A percentile compares a stretch with the other conserved stretches of the same genome.
Evolutionary conservation across 305 asterid genomes (phyloP).

Genomic region (Fraxinus velutina): DNA sequence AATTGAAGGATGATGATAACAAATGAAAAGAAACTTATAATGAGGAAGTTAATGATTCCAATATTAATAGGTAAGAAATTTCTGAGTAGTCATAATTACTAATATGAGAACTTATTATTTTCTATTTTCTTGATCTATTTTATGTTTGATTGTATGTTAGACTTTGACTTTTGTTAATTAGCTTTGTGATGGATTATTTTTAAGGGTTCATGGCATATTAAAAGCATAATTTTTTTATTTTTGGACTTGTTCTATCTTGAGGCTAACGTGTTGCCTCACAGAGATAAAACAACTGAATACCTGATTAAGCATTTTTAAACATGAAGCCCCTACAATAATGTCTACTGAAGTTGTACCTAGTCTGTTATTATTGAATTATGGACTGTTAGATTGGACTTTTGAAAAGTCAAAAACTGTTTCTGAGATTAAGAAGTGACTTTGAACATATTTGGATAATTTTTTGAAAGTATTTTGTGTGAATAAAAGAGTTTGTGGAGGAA

Average conservation of each 20-base stretch:
- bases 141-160: background rate
- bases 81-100: background rate
- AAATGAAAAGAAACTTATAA: background rate
- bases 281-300: background rate
- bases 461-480: background rate
- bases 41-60: background rate
- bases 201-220: background rate
- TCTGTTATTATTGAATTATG: background rate
- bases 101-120: background rate
- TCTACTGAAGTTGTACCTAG: background rate
- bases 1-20: background rate
- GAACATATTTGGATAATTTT: background rate
- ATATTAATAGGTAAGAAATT: background rate
- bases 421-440: background rate
- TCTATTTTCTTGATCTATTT: background rate
- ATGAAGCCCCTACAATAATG: background rate
- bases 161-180: background rate
- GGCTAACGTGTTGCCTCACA: background rate
- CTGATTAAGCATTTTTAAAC: background rate
- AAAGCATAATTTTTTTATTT: background rate
- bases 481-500: background rate
- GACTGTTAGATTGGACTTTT: background rate
- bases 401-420: background rate
- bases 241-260: background rate
- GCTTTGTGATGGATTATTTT: background rate